These are phyloP conservation scores for Trichoderma pleuroti DNA, from an alignment of 2,329 filamentous ascomycete genomes.

Conservation along the genomic window DNA sequence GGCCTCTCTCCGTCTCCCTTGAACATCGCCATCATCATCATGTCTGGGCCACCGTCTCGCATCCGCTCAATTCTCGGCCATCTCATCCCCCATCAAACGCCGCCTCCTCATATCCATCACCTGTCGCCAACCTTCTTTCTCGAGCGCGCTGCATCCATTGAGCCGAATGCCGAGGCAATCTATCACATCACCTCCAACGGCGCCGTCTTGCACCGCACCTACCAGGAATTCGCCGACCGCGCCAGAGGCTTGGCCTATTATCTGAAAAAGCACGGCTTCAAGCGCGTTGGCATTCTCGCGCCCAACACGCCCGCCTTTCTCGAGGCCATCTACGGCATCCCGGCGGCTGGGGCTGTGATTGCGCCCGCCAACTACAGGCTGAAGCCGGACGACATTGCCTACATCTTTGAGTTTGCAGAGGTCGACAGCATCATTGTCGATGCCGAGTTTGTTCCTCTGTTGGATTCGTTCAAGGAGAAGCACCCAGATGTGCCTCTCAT, in stretches of 20 bases:
- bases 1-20: neutral
- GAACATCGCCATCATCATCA: slow-evolving; percentile 33
- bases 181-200: slow-evolving; percentile 80
- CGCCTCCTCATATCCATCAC: slow-evolving; percentile 63
- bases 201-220: slow-evolving; percentile 69
- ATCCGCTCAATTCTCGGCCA: slow-evolving; percentile 56
- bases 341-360: slow-evolving; percentile 73
- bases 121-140: slow-evolving; percentile 87
- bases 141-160: slow-evolving; percentile 79
- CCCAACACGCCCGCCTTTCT: slow-evolving; percentile 95
- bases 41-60: slow-evolving; percentile 63
- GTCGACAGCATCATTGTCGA: slow-evolving; percentile 87
- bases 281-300: slow-evolving; percentile 77
- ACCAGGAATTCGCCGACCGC: slow-evolving; percentile 79
- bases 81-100: slow-evolving; percentile 36
- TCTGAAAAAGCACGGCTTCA: slow-evolving; percentile 67
- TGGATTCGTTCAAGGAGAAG: slow-evolving; percentile 61
- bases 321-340: slow-evolving; percentile 83
- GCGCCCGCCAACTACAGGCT: slow-evolving; percentile 64
- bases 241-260: slow-evolving; percentile 87
- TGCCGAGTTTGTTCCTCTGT: slow-evolving; percentile 67
- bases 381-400: slow-evolving; percentile 79
- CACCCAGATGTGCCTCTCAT: slow-evolving; percentile 67
- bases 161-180: slow-evolving; percentile 80
- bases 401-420: slow-evolving; percentile 85